phyloP scores from a whole-genome alignment of 306 rosid species.

The Trichosanthes truncata region DNA sequence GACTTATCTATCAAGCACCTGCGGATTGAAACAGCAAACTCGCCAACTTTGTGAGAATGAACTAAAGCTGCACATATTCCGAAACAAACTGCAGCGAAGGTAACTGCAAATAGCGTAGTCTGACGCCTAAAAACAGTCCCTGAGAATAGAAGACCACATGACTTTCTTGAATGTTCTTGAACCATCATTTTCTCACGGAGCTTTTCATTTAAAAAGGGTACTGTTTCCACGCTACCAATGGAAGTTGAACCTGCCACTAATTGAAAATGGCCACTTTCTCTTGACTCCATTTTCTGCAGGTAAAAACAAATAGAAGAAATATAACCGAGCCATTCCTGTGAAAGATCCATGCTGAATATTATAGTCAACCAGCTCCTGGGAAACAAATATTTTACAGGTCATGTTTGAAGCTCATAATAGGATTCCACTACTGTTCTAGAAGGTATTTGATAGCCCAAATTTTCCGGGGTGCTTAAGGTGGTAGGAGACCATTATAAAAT shows the following conservation, averaged over 20 bases:
- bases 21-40: conserved; percentile 68
- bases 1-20: conserved; percentile 55
- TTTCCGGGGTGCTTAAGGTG: not conserved
- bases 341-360: not conserved
- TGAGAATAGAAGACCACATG: conserved; percentile 13
- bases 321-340: not conserved
- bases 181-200: conserved; percentile 27
- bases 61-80: conserved; percentile 62
- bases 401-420: not conserved
- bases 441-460: not conserved
- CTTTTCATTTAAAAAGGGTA: conserved; percentile 43
- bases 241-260: conserved; percentile 17
- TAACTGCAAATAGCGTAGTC: conserved; percentile 38
- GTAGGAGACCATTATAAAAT: not conserved
- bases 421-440: not conserved
- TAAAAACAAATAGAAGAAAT: conserved; percentile 3
- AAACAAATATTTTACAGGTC: not conserved
- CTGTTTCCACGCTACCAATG: conserved; percentile 29
- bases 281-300: conserved; percentile 45
- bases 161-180: conserved; percentile 26
- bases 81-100: conserved; percentile 53
- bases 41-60: conserved; percentile 66
- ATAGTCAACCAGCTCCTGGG: not conserved
- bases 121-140: conserved; percentile 30
- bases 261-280: conserved; percentile 25